Base-by-base conservation (phyloP, 2,329 filamentous ascomycete species). In the Tetracladium maxilliforme region DNA sequence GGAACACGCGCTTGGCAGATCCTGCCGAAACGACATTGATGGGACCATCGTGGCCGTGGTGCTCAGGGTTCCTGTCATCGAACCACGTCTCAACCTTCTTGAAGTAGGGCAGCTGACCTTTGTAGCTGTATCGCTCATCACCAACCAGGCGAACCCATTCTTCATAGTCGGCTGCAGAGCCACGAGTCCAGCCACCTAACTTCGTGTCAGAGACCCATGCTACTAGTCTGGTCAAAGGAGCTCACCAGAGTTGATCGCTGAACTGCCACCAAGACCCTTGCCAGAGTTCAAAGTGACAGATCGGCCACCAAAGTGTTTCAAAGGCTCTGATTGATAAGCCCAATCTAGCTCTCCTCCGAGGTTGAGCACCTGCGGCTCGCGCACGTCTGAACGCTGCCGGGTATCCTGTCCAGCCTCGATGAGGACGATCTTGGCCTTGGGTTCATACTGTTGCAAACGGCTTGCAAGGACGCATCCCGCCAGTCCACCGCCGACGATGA, bases 91-190 rank as follows among this genome's bases (percentile, higher is more conserved):
- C 56, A 0, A 45, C 34, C 29, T 52, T 58, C 19, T 42, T 41
- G 27, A 61, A 51, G 39, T 56, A 68, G 3, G 55, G 54, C 10
- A 56, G 43, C 16, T 64, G 47, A 7, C 48, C 48, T 4, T 57
- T 40, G 28, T 57, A 61, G 30, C 48, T 51, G 48, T 61, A 69
- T 3, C 45, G 39, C 2, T 48, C 23, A 26, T 65, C 58, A 3
- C 42, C 46, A 1, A 51, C 43, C 4, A 47, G 34, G 16, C 45
- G 36, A 3, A 47, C 54, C 61, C 59, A 64, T 22, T 49, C 43
- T 13, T 64, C 48, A 31, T 55, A 65, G 33, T 63, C 58, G 6
- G 40, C 36, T 3, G 43, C 40, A 16, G 49, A 45, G 3, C 58
- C 59, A 16, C 58, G 54, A 14, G 52, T 52, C 45, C 57, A 58